Base-by-base conservation (phyloP, 75 land plant species). In the Selaginella tamariscina region DNA sequence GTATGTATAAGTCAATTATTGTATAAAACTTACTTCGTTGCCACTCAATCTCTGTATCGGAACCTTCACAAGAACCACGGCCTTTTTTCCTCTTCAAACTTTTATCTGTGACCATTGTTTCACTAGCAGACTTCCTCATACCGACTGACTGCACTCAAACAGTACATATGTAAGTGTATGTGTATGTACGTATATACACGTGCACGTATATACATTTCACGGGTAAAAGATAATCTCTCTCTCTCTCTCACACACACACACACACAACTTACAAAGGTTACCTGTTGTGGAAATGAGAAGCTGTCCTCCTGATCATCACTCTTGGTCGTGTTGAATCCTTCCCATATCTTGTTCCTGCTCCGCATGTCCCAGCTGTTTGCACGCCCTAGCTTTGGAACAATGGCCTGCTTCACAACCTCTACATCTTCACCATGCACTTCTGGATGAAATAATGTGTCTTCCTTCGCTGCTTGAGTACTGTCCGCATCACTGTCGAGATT, bases 401-500 rank as follows among this genome's bases (percentile, higher is more conserved):
- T 33, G 26, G 67, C 21, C 27, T 30, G 22, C n/a, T 29, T 64
- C 2, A 31, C 44, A 0, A 44, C 73, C 24, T 71, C 73, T 18
- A 33, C 33, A 9, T 71, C 73, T 23, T 71, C 66, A 1, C 66
- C 73, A 65, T n/a, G n/a, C n/a, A n/a, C n/a, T n/a, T n/a, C n/a
- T n/a, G n/a, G n/a, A n/a, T n/a, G 66, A 21, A 33, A 24, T 22
- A 15, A 5, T 5, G 49, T 15, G 5, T 39, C 49, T 15, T 39
- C 49, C 15, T 32, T 62, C 1, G 28, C n/a, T 23, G 44, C 67
- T 1, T 24, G 24, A 22, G 30, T n/a, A 1, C 54, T 23, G 26
- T 71, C 73, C 1, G 26, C 24, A 30, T 83, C 89, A 27, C 69
- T 54, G 9, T 82, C 90, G 56, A 86, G 73, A 33, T 66, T 72